Evolutionary conservation across 1,284 basidiomycete genomes (phyloP), one percentile per base, ranked within the genome.

Genomic region (Ustilago shanxiensis): DNA sequence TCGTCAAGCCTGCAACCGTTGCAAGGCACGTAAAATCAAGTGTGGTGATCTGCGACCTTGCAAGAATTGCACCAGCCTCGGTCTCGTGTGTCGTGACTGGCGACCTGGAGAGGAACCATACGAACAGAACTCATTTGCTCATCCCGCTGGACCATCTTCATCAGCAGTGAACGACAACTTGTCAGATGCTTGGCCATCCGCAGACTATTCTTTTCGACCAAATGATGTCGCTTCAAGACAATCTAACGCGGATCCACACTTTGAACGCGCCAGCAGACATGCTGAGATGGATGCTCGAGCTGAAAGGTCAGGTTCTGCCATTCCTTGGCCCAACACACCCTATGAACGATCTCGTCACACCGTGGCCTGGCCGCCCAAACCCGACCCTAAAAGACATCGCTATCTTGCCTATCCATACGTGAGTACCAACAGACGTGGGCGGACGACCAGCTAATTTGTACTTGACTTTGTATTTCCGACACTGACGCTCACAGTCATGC

Each of bases 1-100:
- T 11, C 70, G 75, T 9, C 75, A 77, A 53, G 75, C 75, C 2
- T 77, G 75, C 67, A 77, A 77, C 22, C 71, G 75, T n/a, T 77
- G 75, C 61, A 77, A 77, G 59, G 70, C 75, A 18, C 66, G 75
- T 41, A 77, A 77, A 61, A 77, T 77, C 63, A 77, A 77, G 44
- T 77, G 75, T 39, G 75, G 75, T 31, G 71, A 77, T 29, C 60
- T 73, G 6, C 55, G 75, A 60, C 75, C 75, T 2, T 77, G 75
- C 71, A 69, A 73, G 54, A 72, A 77, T 24, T 77, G 75, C 64
- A 77, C 75, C 50, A 63, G 60, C 11, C 61, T 73, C 53, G 75
- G 75, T 13, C 56, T 77, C 18, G 65, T 63, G 33, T 77, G 75
- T 22, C 58, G 66, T 11, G 75, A 77, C 49, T 77, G 75, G 75